These are phyloP conservation scores for Thelonectria blattea DNA, from an alignment of 2,329 filamentous ascomycete species.

Conservation along the genomic window DNA sequence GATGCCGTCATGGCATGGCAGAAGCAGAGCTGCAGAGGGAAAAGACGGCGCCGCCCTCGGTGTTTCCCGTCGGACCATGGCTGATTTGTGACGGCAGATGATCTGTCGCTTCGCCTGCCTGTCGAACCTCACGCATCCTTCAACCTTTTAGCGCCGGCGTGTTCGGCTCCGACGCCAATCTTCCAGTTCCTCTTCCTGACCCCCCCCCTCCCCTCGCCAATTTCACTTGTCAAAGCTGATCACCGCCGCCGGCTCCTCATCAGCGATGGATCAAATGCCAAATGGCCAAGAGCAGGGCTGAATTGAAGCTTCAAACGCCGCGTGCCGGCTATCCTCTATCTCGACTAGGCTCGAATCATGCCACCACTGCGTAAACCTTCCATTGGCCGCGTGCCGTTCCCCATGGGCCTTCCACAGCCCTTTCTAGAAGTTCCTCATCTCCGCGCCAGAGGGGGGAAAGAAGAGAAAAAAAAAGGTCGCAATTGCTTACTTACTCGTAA, in stretches of 20 bases:
- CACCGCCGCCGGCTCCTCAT: constrained; percentile 11
- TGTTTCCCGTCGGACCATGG: constrained; percentile 32
- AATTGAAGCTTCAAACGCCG: constrained; percentile 19
- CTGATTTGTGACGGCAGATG: too few relatives aligned
- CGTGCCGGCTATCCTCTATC: constrained; percentile 23
- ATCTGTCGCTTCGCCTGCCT: too few relatives aligned
- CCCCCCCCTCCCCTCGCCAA: background rate
- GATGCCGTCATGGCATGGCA: background rate
- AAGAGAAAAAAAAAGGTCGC: constrained; percentile 2
- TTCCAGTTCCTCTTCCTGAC: background rate
- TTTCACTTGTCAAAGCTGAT: constrained; percentile 21
- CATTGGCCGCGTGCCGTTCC: constrained; percentile 24
- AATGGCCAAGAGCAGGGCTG: constrained; percentile 32
- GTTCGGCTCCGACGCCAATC: constrained; percentile 33
- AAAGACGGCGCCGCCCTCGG: background rate
- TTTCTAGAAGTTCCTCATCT: constrained; percentile 38
- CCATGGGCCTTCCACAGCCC: constrained; percentile 29
- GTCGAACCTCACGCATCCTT: too few relatives aligned
- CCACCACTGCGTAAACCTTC: constrained; percentile 2
- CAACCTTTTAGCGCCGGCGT: constrained; percentile 24
- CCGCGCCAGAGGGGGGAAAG: constrained; percentile 10
- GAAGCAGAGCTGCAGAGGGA: too few relatives aligned
- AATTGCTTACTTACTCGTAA: constrained; percentile 8
- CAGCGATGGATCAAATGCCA: constrained; percentile 7
- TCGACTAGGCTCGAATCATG: constrained; percentile 18